These are phyloP conservation scores for Pythium vanterpoolii DNA, from an alignment of 352 stramenopile genomes.

Conservation along the genomic window DNA sequence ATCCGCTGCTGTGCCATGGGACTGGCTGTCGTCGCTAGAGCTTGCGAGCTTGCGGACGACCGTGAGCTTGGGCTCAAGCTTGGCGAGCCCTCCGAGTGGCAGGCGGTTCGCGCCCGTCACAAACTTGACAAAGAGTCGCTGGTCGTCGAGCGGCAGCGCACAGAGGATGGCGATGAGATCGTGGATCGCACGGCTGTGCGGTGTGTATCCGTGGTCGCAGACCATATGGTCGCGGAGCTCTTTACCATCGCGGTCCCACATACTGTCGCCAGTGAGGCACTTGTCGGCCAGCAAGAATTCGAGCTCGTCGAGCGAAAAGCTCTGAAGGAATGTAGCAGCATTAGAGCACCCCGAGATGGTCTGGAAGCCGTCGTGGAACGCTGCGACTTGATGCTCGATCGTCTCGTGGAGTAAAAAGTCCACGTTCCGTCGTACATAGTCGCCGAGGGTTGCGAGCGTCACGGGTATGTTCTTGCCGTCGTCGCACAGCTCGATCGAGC, in stretches of 20 bases:
- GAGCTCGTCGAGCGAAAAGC: conserved; percentile 65
- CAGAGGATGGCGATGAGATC: conserved; percentile 77
- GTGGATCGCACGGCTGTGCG: conserved; percentile 55
- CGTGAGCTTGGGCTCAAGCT: conserved; percentile 84
- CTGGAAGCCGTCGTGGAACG: conserved; percentile 70
- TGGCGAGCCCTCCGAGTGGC: conserved; percentile 75
- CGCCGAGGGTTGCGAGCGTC: conserved; percentile 36
- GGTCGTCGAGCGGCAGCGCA: conserved; percentile 60
- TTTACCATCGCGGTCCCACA: conserved; percentile 71
- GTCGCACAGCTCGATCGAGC: conserved; percentile 46
- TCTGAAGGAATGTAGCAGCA: conserved; percentile 33
- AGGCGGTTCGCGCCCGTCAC: conserved; percentile 87
- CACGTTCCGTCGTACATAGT: conserved; percentile 59
- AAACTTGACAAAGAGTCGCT: conserved; percentile 86
- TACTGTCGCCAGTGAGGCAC: conserved; percentile 24
- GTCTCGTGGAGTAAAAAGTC: conserved; percentile 60
- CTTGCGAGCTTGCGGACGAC: conserved; percentile 81
- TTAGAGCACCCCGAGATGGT: conserved; percentile 34
- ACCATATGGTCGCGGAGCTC: conserved; percentile 77
- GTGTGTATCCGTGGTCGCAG: conserved; percentile 83
- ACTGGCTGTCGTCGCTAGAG: conserved; percentile 11
- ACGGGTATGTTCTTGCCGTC: conserved; percentile 45
- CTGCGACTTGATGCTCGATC: conserved; percentile 54
- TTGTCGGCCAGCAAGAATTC: conserved; percentile 63
- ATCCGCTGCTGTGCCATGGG: conserved; percentile 29